phyloP scores from a whole-genome alignment of 2,329 filamentous ascomycete species.

The Fusarium subglutinans region DNA sequence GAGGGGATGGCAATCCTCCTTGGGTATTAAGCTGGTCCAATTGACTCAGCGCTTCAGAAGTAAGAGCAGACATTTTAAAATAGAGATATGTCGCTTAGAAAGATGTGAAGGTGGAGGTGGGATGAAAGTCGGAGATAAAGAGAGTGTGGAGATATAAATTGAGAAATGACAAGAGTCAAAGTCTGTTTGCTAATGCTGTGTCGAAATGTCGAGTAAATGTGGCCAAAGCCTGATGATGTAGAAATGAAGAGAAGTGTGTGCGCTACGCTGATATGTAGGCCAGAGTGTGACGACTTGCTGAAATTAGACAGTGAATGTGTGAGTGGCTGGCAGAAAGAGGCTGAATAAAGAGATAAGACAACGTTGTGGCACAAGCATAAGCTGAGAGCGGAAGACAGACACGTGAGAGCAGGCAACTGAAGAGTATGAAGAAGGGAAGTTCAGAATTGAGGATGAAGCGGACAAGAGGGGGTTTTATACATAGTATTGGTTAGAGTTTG shows the following conservation, averaged over 20 bases:
- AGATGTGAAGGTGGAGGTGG: rapidly evolving
- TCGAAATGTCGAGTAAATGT: rapidly evolving
- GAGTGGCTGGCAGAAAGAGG: not conserved
- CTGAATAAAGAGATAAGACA: not conserved
- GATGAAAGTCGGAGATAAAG: not conserved
- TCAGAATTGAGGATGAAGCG: not conserved
- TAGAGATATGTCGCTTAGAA: too few relatives aligned
- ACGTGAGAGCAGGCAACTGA: not conserved
- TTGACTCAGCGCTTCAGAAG: not conserved
- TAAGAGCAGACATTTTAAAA: not conserved
- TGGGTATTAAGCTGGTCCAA: not conserved
- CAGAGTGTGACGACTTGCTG: not conserved
- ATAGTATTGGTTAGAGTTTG: not conserved
- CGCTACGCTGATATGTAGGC: not conserved
- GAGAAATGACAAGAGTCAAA: not conserved
- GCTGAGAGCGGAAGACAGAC: not conserved
- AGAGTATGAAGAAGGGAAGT: not conserved
- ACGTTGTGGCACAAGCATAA: not conserved
- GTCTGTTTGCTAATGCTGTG: not conserved
- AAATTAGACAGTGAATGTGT: not conserved
- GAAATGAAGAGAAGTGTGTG: not conserved
- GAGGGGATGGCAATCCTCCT: not conserved
- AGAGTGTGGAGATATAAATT: not conserved
- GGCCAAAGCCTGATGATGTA: not conserved
- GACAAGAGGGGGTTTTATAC: not conserved